A percentile compares a stretch with the other conserved stretches of the same genome.
Conservation (phyloP, 768 basidiomycete species). For the Boletus edulis region DNA sequence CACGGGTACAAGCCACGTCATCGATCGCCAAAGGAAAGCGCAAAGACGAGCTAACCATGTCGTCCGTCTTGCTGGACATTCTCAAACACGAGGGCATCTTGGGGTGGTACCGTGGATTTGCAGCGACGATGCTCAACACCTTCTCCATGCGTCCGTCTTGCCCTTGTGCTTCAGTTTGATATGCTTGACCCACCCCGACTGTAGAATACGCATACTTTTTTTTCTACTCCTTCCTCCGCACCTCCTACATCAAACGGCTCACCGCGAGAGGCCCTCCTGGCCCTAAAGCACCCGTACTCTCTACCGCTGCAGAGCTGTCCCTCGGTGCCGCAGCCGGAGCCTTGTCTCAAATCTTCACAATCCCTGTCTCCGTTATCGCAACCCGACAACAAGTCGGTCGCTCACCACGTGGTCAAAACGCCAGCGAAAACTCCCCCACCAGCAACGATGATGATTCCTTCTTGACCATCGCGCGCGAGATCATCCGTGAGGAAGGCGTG, state of each 20-base stretch:
- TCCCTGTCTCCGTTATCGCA: conserved; percentile 96
- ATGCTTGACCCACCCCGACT: not conserved
- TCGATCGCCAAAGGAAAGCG: conserved; percentile 51
- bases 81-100: conserved; percentile 75
- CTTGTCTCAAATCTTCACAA: conserved; percentile 96
- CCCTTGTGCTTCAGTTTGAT: not conserved
- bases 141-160: conserved; percentile 82
- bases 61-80: conserved; percentile 65
- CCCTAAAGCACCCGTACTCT: conserved; percentile 58
- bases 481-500: conserved; percentile 85
- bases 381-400: conserved; percentile 92
- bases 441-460: conserved; percentile 62
- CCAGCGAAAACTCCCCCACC: not conserved
- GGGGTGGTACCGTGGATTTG: conserved; percentile 90
- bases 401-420: conserved; percentile 11
- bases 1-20: conserved; percentile 84
- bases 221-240: conserved; percentile 92
- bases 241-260: conserved; percentile 74
- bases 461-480: conserved; percentile 75
- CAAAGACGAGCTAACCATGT: conserved; percentile 52
- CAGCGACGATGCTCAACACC: conserved; percentile 96
- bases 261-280: conserved; percentile 56
- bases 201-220: conserved; percentile 99
- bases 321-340: conserved; percentile 92
- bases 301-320: conserved; percentile 76